These are phyloP conservation scores for Escallonia herrerae DNA, from an alignment of 129 eudicot genomes.

Conservation along the genomic window DNA sequence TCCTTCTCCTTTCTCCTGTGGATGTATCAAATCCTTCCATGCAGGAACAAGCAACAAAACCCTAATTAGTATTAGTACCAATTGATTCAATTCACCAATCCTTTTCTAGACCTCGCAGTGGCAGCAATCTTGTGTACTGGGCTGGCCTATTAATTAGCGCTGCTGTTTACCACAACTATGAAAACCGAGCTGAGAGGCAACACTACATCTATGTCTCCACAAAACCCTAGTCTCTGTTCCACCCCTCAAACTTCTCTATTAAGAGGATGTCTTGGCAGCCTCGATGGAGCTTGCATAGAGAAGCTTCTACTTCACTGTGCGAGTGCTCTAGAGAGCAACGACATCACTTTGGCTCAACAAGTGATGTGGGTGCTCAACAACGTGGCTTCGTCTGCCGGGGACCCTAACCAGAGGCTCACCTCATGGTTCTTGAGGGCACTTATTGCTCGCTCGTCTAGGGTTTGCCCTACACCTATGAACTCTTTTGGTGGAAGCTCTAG, in stretches of 20 bases:
- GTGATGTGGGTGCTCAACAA: slow-evolving; percentile 94
- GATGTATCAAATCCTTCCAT: not conserved
- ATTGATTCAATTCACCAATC: not conserved
- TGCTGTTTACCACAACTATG: slow-evolving; percentile 17
- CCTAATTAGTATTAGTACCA: not conserved
- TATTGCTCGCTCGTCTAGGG: slow-evolving; percentile 59
- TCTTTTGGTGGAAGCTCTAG: slow-evolving; percentile 22
- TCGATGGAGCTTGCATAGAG: slow-evolving; percentile 80
- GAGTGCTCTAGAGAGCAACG: slow-evolving; percentile 61
- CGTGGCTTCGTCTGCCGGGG: slow-evolving; percentile 66
- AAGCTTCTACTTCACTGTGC: slow-evolving; percentile 77
- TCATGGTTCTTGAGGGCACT: slow-evolving; percentile 73
- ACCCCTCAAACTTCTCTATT: slow-evolving; percentile 38
- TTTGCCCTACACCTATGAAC: slow-evolving; percentile 55
- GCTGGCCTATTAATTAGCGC: no score
- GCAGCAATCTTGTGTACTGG: no score
- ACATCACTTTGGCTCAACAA: slow-evolving; percentile 79
- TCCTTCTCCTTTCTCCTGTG: not conserved
- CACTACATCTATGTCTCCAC: slow-evolving; percentile 33
- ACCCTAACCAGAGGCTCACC: slow-evolving; percentile 79
- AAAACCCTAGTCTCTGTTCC: slow-evolving; percentile 29
- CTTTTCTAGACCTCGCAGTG: not conserved
- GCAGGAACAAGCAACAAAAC: slow-evolving; percentile 12
- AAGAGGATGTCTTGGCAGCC: slow-evolving; percentile 50
- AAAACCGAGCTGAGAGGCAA: slow-evolving; percentile 51